Conservation (phyloP, 768 basidiomycete species). For the Mycena epipterygia region DNA sequence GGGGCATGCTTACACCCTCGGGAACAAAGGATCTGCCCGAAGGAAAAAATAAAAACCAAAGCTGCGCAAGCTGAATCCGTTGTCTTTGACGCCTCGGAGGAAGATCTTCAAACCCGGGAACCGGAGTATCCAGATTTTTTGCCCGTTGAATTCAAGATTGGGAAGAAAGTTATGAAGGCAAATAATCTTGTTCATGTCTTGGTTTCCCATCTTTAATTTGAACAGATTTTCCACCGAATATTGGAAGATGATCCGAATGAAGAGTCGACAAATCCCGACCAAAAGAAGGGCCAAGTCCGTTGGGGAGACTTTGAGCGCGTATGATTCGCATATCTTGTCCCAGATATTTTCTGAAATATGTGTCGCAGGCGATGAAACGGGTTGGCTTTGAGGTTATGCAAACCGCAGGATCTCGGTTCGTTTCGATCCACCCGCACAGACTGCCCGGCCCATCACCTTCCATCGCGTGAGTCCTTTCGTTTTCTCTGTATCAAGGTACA, state of each 20-base stretch:
- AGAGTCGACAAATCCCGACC: neutral
- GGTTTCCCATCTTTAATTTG: neutral
- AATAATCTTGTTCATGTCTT: neutral
- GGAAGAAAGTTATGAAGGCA: slow-evolving; percentile 36
- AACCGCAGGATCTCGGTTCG: slow-evolving; percentile 36
- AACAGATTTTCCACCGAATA: slow-evolving; percentile 34
- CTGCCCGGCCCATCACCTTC: slow-evolving; percentile 36
- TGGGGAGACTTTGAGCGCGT: slow-evolving; percentile 40
- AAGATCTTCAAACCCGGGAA: neutral
- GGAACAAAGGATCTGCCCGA: neutral
- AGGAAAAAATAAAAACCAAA: slow-evolving; percentile 34
- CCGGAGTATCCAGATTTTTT: slow-evolving; percentile 24
- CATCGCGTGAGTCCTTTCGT: slow-evolving; percentile 30
- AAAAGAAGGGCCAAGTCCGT: slow-evolving; percentile 35
- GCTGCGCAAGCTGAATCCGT: neutral
- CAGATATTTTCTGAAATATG: neutral
- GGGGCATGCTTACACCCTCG: slow-evolving; percentile 21
- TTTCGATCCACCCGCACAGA: slow-evolving; percentile 37
- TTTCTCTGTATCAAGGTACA: neutral
- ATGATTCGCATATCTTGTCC: neutral
- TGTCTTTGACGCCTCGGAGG: neutral
- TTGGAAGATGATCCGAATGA: slow-evolving; percentile 20
- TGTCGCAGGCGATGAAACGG: slow-evolving; percentile 35
- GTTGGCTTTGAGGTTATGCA: slow-evolving; percentile 36
- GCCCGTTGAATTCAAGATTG: slow-evolving; percentile 33